Percentiles rank a stretch among this genome's conserved stretches.
phyloP scores from a whole-genome alignment of 2,329 filamentous ascomycete species.

The Periconia sp. region DNA sequence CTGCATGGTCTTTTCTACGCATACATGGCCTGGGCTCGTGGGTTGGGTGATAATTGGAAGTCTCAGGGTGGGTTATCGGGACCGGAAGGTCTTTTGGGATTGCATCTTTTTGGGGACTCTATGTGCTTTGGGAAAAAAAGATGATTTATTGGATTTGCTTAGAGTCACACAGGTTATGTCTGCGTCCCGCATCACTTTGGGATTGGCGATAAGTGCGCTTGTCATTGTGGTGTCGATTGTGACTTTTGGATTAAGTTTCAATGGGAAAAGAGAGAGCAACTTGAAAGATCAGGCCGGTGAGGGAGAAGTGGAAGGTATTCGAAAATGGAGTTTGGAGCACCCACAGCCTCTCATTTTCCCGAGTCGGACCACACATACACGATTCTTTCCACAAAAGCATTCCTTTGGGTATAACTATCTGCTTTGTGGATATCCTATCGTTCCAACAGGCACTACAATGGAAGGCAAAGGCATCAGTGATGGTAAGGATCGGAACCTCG shows the following conservation, averaged over 20 bases:
- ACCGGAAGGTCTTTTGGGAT: slow-evolving; percentile 23
- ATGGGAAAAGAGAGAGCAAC: not conserved
- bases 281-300: not conserved
- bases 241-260: slow-evolving; percentile 2
- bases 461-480: slow-evolving; percentile 16
- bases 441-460: slow-evolving; percentile 53
- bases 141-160: slow-evolving; percentile 7
- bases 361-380: slow-evolving; percentile 64
- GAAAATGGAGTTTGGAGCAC: slow-evolving; percentile 15
- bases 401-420: slow-evolving; percentile 72
- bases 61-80: slow-evolving; percentile 17
- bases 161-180: slow-evolving; percentile 1
- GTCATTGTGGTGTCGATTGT: slow-evolving; percentile 11
- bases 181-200: slow-evolving; percentile 7
- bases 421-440: slow-evolving; percentile 67
- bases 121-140: slow-evolving; percentile 10
- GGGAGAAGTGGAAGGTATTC: not conserved
- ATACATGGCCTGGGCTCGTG: slow-evolving; percentile 19
- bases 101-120: slow-evolving; percentile 17
- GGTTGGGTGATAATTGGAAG: slow-evolving; percentile 21
- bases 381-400: slow-evolving; percentile 68
- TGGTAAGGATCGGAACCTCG: slow-evolving; percentile 28
- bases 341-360: slow-evolving; percentile 59
- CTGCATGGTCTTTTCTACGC: slow-evolving; percentile 4
- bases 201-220: slow-evolving; percentile 6